phyloP scores from a whole-genome alignment of 345 rosid genomes.

The Salix dunnii region DNA sequence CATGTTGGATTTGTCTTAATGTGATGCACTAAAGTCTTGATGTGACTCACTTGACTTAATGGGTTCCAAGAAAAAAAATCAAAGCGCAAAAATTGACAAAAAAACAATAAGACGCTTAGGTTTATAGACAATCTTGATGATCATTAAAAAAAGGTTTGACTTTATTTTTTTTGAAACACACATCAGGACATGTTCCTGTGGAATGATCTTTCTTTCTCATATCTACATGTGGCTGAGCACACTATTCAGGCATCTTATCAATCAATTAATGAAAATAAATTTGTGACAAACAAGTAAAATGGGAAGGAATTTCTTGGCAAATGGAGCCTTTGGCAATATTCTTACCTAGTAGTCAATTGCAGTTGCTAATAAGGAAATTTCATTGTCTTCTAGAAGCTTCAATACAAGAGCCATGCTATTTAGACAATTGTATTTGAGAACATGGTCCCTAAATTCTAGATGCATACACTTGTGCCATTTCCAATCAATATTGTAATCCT shows the following conservation, averaged over 20 bases:
- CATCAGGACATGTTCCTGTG: not conserved
- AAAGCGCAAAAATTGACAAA: no score
- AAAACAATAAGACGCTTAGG: no score
- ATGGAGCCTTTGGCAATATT: no score
- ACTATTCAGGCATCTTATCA: not conserved
- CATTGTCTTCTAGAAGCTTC: not conserved
- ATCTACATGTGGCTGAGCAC: not conserved
- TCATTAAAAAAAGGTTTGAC: no score
- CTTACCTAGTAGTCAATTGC: no score
- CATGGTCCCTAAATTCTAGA: not conserved
- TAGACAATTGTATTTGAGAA: not conserved
- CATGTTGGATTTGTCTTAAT: no score
- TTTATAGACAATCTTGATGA: no score
- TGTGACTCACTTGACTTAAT: no score
- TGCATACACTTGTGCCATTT: not conserved
- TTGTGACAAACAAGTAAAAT: not conserved
- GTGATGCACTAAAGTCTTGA: no score
- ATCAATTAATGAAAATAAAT: not conserved
- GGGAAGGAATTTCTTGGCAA: not conserved
- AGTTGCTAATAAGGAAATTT: not conserved
- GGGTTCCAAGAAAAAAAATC: no score
- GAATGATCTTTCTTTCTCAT: not conserved
- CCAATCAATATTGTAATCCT: not conserved
- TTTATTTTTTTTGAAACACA: no score
- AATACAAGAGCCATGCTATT: not conserved